Evolutionary conservation across 805 yeast species (phyloP).

Genomic region (Hemisphaericaspora nanyangensis): DNA sequence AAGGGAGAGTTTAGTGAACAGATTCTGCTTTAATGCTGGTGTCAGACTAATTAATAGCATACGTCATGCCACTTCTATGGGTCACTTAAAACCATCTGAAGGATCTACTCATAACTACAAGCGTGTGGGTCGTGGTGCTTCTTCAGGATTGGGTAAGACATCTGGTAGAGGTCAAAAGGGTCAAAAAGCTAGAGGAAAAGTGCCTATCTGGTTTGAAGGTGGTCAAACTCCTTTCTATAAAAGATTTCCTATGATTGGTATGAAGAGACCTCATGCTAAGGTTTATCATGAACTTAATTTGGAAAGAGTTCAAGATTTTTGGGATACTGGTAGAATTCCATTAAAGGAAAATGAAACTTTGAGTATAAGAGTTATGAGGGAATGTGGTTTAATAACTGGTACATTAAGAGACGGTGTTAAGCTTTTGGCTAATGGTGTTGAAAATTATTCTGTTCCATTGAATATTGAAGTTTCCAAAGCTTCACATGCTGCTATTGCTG

Average conservation of each 20-base stretch:
- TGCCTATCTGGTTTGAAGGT: constrained; percentile 95
- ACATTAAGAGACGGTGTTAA: constrained; percentile 76
- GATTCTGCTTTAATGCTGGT: neutral
- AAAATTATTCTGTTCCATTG: constrained; percentile 52
- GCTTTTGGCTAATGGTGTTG: constrained; percentile 63
- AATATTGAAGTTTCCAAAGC: constrained; percentile 83
- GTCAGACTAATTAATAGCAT: neutral
- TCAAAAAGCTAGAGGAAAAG: constrained; percentile 92
- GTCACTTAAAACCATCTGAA: constrained; percentile 53
- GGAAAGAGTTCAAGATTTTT: constrained; percentile 64
- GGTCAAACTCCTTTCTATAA: constrained; percentile 93
- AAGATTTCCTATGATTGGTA: constrained; percentile 85
- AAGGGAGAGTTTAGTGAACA: neutral
- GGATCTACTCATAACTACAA: constrained; percentile 60
- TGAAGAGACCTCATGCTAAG: constrained; percentile 59
- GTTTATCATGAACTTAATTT: constrained; percentile 60
- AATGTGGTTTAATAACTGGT: constrained; percentile 70
- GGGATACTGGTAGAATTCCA: constrained; percentile 61
- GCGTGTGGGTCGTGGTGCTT: constrained; percentile 95
- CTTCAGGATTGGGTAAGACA: constrained; percentile 89
- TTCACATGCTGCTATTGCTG: constrained; percentile 64
- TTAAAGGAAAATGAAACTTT: constrained; percentile 59
- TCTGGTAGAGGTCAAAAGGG: constrained; percentile 98
- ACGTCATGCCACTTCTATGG: constrained; percentile 46
- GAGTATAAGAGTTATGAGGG: constrained; percentile 73